These are phyloP conservation scores for Heimioporus sp. DNA, from an alignment of 768 basidiomycete species.

Conservation along the genomic window DNA sequence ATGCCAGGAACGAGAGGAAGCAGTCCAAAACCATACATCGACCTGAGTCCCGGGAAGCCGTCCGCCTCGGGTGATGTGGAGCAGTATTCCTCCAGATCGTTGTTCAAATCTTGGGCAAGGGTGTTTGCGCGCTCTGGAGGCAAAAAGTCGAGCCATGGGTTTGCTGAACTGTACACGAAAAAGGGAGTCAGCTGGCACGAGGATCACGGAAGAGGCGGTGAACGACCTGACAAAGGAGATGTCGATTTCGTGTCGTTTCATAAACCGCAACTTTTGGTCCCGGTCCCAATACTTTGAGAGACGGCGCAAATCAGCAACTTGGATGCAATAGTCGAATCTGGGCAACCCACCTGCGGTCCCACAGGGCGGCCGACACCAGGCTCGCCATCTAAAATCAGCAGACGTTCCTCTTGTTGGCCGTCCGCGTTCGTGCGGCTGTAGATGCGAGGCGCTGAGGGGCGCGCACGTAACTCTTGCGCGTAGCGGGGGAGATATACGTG, in stretches of 20 bases:
- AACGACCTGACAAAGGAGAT: slow-evolving; percentile 72
- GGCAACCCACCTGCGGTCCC: slow-evolving; percentile 59
- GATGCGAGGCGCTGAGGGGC: slow-evolving; percentile 66
- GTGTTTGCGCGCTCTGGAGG: slow-evolving; percentile 60
- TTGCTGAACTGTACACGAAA: slow-evolving; percentile 59
- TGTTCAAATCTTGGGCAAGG: slow-evolving; percentile 71
- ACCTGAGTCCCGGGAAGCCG: slow-evolving; percentile 43
- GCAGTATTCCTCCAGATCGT: slow-evolving; percentile 78
- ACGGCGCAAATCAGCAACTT: slow-evolving; percentile 8
- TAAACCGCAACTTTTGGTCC: slow-evolving; percentile 76
- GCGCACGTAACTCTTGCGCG: slow-evolving; percentile 62
- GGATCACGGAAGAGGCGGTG: slow-evolving; percentile 4
- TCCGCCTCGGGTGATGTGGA: slow-evolving; percentile 50
- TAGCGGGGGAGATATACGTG: slow-evolving; percentile 86
- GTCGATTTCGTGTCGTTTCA: slow-evolving; percentile 80
- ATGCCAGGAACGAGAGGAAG: slow-evolving; percentile 77
- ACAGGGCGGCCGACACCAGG: slow-evolving; percentile 79
- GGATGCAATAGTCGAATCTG: not conserved
- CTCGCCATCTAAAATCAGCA: slow-evolving; percentile 78
- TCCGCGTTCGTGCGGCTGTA: slow-evolving; percentile 43
- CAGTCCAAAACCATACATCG: slow-evolving; percentile 82
- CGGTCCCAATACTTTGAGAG: slow-evolving; percentile 67
- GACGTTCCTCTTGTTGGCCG: slow-evolving; percentile 58
- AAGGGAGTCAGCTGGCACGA: slow-evolving; percentile 14
- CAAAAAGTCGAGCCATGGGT: slow-evolving; percentile 92